Percentiles rank a stretch among this genome's conserved stretches.
Evolutionary conservation across 495 filamentous ascomycete genomes (phyloP).

Genomic region (Xylaria telfairii): DNA sequence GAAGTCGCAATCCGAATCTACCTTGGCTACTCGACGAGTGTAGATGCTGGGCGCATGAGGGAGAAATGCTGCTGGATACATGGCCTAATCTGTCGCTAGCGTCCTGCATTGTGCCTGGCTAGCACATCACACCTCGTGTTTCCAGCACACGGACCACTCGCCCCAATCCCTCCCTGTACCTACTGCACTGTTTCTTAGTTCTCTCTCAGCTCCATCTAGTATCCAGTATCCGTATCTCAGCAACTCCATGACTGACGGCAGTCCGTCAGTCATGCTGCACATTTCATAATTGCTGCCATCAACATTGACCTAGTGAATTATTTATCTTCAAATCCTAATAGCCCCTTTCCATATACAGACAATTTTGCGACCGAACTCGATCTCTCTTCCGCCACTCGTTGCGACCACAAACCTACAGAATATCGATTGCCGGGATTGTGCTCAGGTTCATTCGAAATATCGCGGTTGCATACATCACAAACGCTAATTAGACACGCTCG

Average conservation of each 20-base stretch:
- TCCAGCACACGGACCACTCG: constrained; percentile 12
- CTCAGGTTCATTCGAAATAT: neutral
- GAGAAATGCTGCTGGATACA: constrained; percentile 6
- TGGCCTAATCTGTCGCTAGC: constrained; percentile 10
- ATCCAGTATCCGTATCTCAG: too few relatives aligned
- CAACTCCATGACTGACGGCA: constrained; percentile 5
- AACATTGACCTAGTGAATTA: neutral
- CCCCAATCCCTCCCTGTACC: neutral
- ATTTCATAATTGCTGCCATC: constrained; percentile 12
- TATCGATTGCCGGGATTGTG: neutral
- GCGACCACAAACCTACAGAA: constrained; percentile 1
- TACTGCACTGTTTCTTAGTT: constrained; percentile 9
- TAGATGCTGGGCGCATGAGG: neutral
- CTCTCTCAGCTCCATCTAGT: constrained; percentile 7
- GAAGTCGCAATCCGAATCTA: neutral
- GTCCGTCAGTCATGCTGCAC: constrained; percentile 6
- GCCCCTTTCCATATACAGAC: neutral
- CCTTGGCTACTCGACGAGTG: neutral
- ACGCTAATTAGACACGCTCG: neutral
- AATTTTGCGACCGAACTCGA: neutral
- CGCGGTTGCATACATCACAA: neutral
- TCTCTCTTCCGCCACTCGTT: neutral
- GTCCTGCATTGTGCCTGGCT: constrained; percentile 22
- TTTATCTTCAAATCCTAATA: constrained; percentile 16
- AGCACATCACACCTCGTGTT: constrained; percentile 12